Conservation (phyloP, 805 yeast genomes). For the Candida orba region DNA sequence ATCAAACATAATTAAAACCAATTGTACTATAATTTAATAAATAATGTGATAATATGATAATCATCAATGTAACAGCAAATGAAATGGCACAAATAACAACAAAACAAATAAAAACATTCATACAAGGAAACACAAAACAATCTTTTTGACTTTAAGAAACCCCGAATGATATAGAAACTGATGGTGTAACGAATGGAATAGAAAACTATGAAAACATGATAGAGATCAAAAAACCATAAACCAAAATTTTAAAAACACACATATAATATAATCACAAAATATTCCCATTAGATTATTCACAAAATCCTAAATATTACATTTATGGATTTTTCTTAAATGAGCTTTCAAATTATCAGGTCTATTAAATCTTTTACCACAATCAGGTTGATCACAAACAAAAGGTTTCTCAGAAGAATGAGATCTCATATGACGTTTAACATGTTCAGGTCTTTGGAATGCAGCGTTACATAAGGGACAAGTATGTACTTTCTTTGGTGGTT, state of each 20-base stretch:
- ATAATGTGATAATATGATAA: too few relatives aligned
- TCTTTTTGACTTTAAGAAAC: too few relatives aligned
- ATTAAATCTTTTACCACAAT: constrained; percentile 50
- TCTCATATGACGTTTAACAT: constrained; percentile 66
- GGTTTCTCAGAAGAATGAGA: constrained; percentile 80
- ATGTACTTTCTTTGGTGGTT: constrained; percentile 46
- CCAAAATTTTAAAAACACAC: too few relatives aligned
- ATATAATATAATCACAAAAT: too few relatives aligned
- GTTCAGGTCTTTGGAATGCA: constrained; percentile 62
- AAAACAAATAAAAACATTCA: too few relatives aligned
- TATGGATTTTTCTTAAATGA: constrained; percentile 62
- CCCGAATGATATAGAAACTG: too few relatives aligned
- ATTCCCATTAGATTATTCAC: too few relatives aligned
- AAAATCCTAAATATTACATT: constrained; percentile 33
- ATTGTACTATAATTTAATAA: too few relatives aligned
- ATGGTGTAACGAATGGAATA: background rate
- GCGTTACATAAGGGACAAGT: constrained; percentile 58
- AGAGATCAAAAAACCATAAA: background rate
- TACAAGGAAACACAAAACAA: too few relatives aligned
- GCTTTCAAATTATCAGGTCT: constrained; percentile 77
- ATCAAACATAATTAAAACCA: too few relatives aligned
- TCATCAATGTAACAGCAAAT: too few relatives aligned
- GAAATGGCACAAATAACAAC: too few relatives aligned
- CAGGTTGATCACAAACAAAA: constrained; percentile 51
- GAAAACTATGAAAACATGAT: background rate